These are phyloP conservation scores for Amanita subjunquillea DNA, from an alignment of 768 basidiomycete genomes.

Conservation along the genomic window DNA sequence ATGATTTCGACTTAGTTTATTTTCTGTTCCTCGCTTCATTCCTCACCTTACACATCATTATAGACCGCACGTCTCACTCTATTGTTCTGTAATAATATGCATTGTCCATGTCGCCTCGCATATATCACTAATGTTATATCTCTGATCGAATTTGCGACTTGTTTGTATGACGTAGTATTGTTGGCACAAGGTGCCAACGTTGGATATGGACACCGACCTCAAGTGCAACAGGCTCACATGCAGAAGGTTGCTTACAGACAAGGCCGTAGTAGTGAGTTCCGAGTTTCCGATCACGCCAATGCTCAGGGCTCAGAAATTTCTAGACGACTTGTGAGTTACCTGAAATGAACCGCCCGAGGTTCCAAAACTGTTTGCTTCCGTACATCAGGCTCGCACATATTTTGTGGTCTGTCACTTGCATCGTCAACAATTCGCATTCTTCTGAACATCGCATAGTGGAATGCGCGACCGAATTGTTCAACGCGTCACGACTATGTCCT, in stretches of 20 bases:
- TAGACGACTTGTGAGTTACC: constrained; percentile 16
- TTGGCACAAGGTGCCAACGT: background rate
- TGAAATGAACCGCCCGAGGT: background rate
- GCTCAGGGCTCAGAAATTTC: background rate
- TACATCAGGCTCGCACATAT: constrained; percentile 71
- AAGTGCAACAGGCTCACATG: constrained; percentile 77
- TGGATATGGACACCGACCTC: constrained; percentile 60
- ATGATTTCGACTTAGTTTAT: constrained; percentile 41
- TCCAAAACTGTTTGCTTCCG: background rate
- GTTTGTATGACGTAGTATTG: background rate
- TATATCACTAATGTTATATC: background rate
- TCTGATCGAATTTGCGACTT: background rate
- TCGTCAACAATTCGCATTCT: background rate
- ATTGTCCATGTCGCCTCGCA: background rate
- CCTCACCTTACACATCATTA: constrained; percentile 6
- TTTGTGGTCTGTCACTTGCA: constrained; percentile 46
- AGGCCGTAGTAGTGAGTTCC: constrained; percentile 72
- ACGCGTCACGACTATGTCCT: constrained; percentile 67
- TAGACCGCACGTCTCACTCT: constrained; percentile 6
- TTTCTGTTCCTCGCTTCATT: constrained; percentile 3
- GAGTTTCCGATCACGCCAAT: background rate
- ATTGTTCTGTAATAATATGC: constrained; percentile 3
- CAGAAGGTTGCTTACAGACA: constrained; percentile 56
- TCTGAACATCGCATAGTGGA: constrained; percentile 37
- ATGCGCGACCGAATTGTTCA: constrained; percentile 81